Conservation (phyloP, 2,329 filamentous ascomycete species). For the Neofusicoccum cordaticola region DNA sequence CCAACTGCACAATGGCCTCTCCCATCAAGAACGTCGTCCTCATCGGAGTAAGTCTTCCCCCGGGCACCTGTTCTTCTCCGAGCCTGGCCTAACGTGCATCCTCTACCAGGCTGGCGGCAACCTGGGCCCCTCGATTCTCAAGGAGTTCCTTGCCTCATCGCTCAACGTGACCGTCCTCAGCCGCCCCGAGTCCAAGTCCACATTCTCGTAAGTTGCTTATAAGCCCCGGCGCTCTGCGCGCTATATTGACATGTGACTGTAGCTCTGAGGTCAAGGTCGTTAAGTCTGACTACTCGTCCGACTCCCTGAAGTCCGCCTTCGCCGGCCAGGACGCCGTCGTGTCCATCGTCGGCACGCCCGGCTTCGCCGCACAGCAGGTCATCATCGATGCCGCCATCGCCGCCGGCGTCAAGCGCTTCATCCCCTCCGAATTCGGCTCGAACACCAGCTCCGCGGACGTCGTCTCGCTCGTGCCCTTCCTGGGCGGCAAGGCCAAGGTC, state of each 20-base stretch:
- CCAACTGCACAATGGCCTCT: neutral
- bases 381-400: slow-evolving; percentile 59
- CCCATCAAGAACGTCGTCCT: slow-evolving; percentile 16
- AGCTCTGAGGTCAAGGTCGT: slow-evolving; percentile 29
- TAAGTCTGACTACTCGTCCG: slow-evolving; percentile 48
- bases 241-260: neutral
- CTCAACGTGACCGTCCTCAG: slow-evolving; percentile 32
- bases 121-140: slow-evolving; percentile 28
- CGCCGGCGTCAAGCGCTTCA: slow-evolving; percentile 60
- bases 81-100: neutral
- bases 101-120: slow-evolving; percentile 25
- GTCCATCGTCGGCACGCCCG: slow-evolving; percentile 43
- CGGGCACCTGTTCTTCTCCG: neutral
- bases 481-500: slow-evolving; percentile 47
- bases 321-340: slow-evolving; percentile 58
- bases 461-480: slow-evolving; percentile 49
- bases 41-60: slow-evolving; percentile 2
- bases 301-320: slow-evolving; percentile 52
- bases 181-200: slow-evolving; percentile 25
- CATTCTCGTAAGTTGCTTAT: slow-evolving; percentile 19
- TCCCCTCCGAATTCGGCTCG: slow-evolving; percentile 59
- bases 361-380: slow-evolving; percentile 45
- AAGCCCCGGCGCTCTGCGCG: neutral
- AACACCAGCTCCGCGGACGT: slow-evolving; percentile 37
- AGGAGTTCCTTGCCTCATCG: slow-evolving; percentile 25